Conservation (phyloP, 1,139 yeast genomes). For the Wickerhamomyces sp. region DNA sequence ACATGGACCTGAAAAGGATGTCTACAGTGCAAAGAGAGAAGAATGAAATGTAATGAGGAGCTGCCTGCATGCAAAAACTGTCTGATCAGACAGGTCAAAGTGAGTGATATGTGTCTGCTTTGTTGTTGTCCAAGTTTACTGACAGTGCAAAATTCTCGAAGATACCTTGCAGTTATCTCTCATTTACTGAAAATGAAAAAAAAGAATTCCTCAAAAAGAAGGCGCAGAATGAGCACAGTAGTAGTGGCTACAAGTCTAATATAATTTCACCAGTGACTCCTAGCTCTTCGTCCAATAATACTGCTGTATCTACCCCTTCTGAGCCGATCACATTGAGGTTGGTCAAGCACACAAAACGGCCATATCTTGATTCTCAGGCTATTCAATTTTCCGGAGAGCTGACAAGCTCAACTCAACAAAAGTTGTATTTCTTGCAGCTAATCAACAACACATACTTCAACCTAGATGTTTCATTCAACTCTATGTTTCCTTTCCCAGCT, state of each 20-base stretch:
- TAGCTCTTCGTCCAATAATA: slow-evolving; percentile 1
- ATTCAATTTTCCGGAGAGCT: slow-evolving; percentile 10
- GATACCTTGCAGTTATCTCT: slow-evolving; percentile 21
- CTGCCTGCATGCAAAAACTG: slow-evolving; percentile 23
- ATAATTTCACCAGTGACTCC: background rate
- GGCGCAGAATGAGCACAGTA: slow-evolving; percentile 2
- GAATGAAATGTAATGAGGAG: slow-evolving; percentile 23
- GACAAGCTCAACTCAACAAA: background rate
- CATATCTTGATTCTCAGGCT: slow-evolving; percentile 11
- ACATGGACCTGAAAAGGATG: slow-evolving; percentile 14
- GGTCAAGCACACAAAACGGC: slow-evolving; percentile 10
- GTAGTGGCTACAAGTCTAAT: background rate
- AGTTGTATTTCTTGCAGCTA: slow-evolving; percentile 11
- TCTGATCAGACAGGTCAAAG: slow-evolving; percentile 20
- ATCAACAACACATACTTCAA: slow-evolving; percentile 8
- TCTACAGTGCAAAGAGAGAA: slow-evolving; percentile 22
- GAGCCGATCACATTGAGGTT: background rate
- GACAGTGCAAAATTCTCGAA: background rate
- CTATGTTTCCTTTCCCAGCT: slow-evolving; percentile 7
- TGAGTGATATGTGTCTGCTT: slow-evolving; percentile 1
- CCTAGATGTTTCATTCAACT: slow-evolving; percentile 4
- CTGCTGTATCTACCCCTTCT: background rate
- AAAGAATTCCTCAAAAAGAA: slow-evolving; percentile 11
- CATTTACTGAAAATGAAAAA: slow-evolving; percentile 17
- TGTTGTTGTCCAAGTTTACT: background rate